Percentiles rank a stretch among this genome's conserved stretches.
Evolutionary conservation across 257 asterid genomes (phyloP).

Genomic region (Echium plantagineum): DNA sequence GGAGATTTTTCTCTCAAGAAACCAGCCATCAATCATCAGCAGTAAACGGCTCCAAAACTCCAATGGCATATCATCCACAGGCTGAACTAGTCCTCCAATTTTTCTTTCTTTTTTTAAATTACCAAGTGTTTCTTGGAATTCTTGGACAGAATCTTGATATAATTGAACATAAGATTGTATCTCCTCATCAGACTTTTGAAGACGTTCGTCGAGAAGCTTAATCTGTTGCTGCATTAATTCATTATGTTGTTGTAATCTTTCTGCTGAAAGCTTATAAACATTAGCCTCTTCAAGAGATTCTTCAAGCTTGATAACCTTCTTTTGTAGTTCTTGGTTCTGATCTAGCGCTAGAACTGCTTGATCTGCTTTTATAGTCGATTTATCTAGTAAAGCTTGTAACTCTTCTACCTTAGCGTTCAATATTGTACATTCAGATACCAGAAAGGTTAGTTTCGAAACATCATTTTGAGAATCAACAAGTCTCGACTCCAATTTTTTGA

Average conservation of each 20-base stretch:
- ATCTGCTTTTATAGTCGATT: constrained; percentile 69
- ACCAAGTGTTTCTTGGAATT: constrained; percentile 70
- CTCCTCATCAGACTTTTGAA: constrained; percentile 82
- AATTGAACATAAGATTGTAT: constrained; percentile 53
- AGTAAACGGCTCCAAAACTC: constrained; percentile 78
- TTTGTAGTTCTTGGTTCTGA: constrained; percentile 80
- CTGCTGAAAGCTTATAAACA: constrained; percentile 58
- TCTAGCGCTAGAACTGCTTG: constrained; percentile 61
- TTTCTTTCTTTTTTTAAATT: constrained; percentile 59
- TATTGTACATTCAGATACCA: constrained; percentile 55
- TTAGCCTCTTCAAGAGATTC: constrained; percentile 72
- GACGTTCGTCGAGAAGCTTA: constrained; percentile 68
- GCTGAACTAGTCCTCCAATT: constrained; percentile 30
- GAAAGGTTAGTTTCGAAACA: constrained; percentile 41
- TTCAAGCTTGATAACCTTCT: constrained; percentile 76
- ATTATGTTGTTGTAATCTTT: constrained; percentile 63
- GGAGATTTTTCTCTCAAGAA: constrained; percentile 69
- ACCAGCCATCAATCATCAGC: constrained; percentile 92
- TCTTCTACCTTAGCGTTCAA: constrained; percentile 65
- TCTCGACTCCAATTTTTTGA: constrained; percentile 55
- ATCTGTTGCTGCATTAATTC: constrained; percentile 76
- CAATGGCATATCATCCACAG: constrained; percentile 49
- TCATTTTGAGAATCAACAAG: constrained; percentile 66
- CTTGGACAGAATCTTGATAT: constrained; percentile 81
- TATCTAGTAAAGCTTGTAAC: constrained; percentile 51